phyloP scores from a whole-genome alignment of 2,329 filamentous ascomycete genomes.

The Diaporthe nobilis region DNA sequence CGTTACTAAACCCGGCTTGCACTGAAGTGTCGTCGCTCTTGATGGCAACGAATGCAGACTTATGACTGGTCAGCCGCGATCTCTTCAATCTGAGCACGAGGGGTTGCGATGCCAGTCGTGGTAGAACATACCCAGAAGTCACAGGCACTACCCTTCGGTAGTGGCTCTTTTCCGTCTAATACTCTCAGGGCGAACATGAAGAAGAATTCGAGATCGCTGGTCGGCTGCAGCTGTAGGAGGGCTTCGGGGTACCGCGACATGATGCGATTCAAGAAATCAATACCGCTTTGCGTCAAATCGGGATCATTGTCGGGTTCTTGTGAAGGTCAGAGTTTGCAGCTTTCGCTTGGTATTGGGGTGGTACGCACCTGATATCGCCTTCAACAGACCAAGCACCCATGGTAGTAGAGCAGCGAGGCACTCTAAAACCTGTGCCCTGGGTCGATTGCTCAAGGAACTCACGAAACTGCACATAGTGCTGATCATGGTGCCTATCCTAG shows the following conservation, averaged over 20 bases:
- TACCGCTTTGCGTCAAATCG: constrained; percentile 80
- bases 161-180: constrained; percentile 77
- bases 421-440: constrained; percentile 58
- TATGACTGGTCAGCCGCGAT: not conserved
- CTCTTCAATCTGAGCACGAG: not conserved
- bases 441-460: constrained; percentile 67
- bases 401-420: constrained; percentile 68
- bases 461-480: constrained; percentile 80
- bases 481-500: constrained; percentile 77
- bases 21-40: constrained; percentile 58
- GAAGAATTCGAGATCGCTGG: constrained; percentile 72
- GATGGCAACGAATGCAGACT: constrained; percentile 69
- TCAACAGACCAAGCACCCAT: constrained; percentile 75
- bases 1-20: constrained; percentile 60
- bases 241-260: constrained; percentile 73
- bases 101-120: too few species aligned
- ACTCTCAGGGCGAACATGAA: constrained; percentile 81
- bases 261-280: constrained; percentile 79
- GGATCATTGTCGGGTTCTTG: constrained; percentile 74
- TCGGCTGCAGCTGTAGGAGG: constrained; percentile 70
- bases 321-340: constrained; percentile 35
- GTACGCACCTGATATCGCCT: constrained; percentile 71
- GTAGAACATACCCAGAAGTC: constrained; percentile 77
- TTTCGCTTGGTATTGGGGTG: not conserved
- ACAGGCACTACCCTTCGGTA: constrained; percentile 81